phyloP scores from a whole-genome alignment of 768 basidiomycete genomes.

The Lanmaoa rubissima region DNA sequence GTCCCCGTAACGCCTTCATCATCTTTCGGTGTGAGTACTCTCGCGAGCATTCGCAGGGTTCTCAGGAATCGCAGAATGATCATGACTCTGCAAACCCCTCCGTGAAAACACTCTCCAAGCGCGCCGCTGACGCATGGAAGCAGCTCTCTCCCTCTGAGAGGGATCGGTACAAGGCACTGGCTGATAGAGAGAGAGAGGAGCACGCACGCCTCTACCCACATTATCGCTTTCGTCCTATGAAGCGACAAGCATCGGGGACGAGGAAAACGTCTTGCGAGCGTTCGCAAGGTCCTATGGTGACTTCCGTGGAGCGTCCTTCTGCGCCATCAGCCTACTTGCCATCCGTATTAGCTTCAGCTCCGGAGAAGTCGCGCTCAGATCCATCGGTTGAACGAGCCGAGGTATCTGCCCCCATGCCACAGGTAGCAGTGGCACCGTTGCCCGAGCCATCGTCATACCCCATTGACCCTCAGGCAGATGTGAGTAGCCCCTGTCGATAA shows the following conservation, averaged over 20 bases:
- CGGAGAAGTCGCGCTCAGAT: not conserved
- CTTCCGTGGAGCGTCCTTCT: slow-evolving; percentile 5
- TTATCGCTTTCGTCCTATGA: slow-evolving; percentile 62
- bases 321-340: slow-evolving; percentile 2
- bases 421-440: not conserved
- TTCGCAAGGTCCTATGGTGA: not conserved
- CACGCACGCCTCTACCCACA: slow-evolving; percentile 58
- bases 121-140: slow-evolving; percentile 76
- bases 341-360: slow-evolving; percentile 16
- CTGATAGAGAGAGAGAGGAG: slow-evolving; percentile 53
- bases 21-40: slow-evolving; percentile 70
- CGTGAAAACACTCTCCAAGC: slow-evolving; percentile 67
- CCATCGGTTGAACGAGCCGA: slow-evolving; percentile 1
- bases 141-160: slow-evolving; percentile 48
- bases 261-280: slow-evolving; percentile 18
- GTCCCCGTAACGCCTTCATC: slow-evolving; percentile 71
- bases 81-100: slow-evolving; percentile 14
- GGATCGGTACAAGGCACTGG: slow-evolving; percentile 49
- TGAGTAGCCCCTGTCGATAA: slow-evolving; percentile 1
- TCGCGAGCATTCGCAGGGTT: slow-evolving; percentile 40
- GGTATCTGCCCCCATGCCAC: not conserved
- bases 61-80: slow-evolving; percentile 36
- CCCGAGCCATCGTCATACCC: not conserved
- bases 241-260: slow-evolving; percentile 30
- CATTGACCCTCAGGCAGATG: slow-evolving; percentile 1